Evolutionary conservation across 768 basidiomycete genomes (phyloP), one percentile per base, ranked within the genome.

Genomic region (Mycena chlorophos): DNA sequence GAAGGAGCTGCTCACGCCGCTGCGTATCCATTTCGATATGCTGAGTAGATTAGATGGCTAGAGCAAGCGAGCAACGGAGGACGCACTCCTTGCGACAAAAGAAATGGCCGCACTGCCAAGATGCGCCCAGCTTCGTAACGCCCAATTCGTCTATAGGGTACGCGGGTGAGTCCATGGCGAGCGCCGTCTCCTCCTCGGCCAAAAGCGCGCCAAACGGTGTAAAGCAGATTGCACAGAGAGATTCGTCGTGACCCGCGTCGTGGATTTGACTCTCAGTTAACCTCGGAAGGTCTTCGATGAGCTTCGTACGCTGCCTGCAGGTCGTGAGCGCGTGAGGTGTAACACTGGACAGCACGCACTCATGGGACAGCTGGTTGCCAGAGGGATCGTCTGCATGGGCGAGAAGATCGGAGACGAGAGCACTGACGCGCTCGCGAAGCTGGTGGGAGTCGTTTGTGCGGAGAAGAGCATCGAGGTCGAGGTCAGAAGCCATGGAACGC

Each of bases 61-160:
- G 37, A 34, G 53, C 16, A 37, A 38, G 53, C 58, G 52, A 25
- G 28, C 52, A 34, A 39, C 52, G 38, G 37, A n/a, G 28, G 47
- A 54, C 46, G 49, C 71, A 91, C 90, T 92, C 90, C 74, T 83
- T 84, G 62, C 88, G 79, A 67, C 90, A 92, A 64, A 91, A 92
- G n/a, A 87, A 62, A 66, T 93, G 90, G 3, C 82, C 78, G 59
- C 84, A 82, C 57, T 80, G 78, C 75, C 77, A 70, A 62, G 77
- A 54, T 63, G 78, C 66, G 53, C 73, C 68, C 6, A 93, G 71
- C 60, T 75, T 80, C 20, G 88, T 89, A 20, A 91, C 83, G 3
- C 91, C 91, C 1, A 88, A 69, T 31, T 84, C 78, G 58, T 89
- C 86, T n/a, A 75, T 60, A 16, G 88, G 80, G 57, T 87, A 80